A percentile compares a stretch with the other conserved stretches of the same genome.
phyloP scores from a whole-genome alignment of 768 basidiomycete genomes.

The Russula dissimulans region DNA sequence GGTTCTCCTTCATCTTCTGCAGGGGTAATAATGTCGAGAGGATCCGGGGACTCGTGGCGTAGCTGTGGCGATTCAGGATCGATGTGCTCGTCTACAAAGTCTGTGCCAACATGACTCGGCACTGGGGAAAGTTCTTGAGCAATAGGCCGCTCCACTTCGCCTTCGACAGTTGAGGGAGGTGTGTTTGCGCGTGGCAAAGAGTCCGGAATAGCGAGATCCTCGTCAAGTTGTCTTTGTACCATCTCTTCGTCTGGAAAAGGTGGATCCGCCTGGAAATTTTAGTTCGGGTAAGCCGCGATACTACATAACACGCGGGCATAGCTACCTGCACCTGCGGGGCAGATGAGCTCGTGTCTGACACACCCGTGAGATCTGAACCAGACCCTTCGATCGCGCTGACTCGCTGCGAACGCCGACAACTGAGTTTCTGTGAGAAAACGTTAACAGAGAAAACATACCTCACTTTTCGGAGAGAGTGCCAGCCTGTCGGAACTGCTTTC shows the following conservation, averaged over 20 bases:
- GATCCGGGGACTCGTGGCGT: slow-evolving; percentile 5
- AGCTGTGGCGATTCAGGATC: background rate
- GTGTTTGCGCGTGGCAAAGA: background rate
- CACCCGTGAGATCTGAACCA: slow-evolving; percentile 6
- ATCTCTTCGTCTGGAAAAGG: slow-evolving; percentile 8
- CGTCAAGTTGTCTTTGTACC: slow-evolving; percentile 7
- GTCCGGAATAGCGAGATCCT: background rate
- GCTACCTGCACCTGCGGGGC: slow-evolving; percentile 9
- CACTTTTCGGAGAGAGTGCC: slow-evolving; percentile 4
- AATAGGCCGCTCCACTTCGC: background rate
- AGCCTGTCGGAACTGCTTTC: slow-evolving; percentile 15
- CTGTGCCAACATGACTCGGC: slow-evolving; percentile 2
- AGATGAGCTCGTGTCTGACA: slow-evolving; percentile 12
- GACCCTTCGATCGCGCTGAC: background rate
- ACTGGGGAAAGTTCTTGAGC: slow-evolving; percentile 1
- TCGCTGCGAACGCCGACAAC: slow-evolving; percentile 13
- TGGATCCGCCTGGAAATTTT: background rate
- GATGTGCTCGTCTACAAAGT: slow-evolving; percentile 1
- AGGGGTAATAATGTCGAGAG: slow-evolving; percentile 10
- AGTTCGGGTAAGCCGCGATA: background rate
- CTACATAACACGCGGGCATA: background rate
- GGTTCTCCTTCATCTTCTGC: slow-evolving; percentile 1
- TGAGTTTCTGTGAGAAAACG: background rate
- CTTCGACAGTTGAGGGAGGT: background rate
- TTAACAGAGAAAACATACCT: background rate